Percentiles rank a stretch among this genome's conserved stretches.
Conservation (phyloP, 2,329 filamentous ascomycete species). For the Domatiomyces catenatus region DNA sequence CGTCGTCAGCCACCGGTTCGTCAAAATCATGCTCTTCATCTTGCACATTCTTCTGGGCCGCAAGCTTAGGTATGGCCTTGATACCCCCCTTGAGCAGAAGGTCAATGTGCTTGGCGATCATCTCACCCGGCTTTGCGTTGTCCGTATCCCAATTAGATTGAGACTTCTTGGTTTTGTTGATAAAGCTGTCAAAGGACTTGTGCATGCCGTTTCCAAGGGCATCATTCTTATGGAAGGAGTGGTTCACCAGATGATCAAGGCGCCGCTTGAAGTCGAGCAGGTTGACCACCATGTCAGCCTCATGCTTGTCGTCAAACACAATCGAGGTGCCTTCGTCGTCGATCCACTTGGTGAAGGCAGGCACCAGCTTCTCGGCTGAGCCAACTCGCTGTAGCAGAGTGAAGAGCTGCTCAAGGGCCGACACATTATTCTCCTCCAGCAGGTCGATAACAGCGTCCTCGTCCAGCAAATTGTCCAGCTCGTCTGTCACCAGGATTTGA, state of each 20-base stretch:
- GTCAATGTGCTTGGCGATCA: constrained; percentile 97
- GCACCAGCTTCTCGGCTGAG: constrained; percentile 53
- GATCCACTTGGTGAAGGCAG: constrained; percentile 68
- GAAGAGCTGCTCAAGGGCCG: constrained; percentile 62
- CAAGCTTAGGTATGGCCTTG: constrained; percentile 59
- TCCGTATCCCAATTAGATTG: constrained; percentile 60
- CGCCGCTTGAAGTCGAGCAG: constrained; percentile 66
- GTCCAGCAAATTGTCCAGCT: constrained; percentile 51
- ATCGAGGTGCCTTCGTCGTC: constrained; percentile 58
- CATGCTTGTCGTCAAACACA: constrained; percentile 62
- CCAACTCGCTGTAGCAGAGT: constrained; percentile 56
- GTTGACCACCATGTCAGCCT: constrained; percentile 72
- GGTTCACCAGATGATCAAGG: constrained; percentile 60
- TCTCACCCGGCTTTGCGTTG: constrained; percentile 89
- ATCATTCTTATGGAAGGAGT: constrained; percentile 64
- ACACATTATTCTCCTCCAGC: constrained; percentile 52
- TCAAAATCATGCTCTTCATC: constrained; percentile 47
- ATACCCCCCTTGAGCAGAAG: constrained; percentile 72
- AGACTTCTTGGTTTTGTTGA: constrained; percentile 70
- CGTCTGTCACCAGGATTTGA: constrained; percentile 51
- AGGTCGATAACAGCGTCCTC: constrained; percentile 54
- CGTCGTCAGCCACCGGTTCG: constrained; percentile 25
- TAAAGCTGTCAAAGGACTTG: constrained; percentile 75
- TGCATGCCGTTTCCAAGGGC: constrained; percentile 62
- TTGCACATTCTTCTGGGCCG: constrained; percentile 41